Evolutionary conservation across 2,329 filamentous ascomycete genomes (phyloP).

Genomic region (Fusarium beomiforme): DNA sequence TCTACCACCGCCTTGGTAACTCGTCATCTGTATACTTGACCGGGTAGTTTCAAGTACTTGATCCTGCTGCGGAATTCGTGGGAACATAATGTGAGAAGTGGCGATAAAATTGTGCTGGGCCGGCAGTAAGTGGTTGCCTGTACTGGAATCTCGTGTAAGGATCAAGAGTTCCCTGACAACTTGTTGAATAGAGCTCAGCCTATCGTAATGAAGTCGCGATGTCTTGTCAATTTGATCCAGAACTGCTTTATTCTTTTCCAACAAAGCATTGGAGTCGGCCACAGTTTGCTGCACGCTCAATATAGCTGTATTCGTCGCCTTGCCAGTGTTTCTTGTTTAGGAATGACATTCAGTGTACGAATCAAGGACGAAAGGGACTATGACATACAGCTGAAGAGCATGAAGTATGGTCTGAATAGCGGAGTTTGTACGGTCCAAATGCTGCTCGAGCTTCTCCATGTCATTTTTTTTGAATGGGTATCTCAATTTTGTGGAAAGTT

Average conservation of each 20-base stretch:
- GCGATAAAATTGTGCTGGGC: fast-evolving
- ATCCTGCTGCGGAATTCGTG: fast-evolving
- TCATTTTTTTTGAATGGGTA: neutral
- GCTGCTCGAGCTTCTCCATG: fast-evolving
- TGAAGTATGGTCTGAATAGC: neutral
- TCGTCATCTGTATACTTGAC: fast-evolving
- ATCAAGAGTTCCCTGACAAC: fast-evolving
- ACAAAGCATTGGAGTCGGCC: fast-evolving
- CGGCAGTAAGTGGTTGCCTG: fast-evolving
- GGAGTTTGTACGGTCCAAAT: neutral
- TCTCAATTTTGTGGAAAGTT: fast-evolving
- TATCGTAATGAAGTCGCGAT: neutral
- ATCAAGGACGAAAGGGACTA: neutral
- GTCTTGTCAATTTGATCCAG: fast-evolving
- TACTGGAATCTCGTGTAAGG: fast-evolving
- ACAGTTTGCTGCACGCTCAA: fast-evolving
- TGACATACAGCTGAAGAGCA: fast-evolving
- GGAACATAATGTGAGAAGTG: fast-evolving
- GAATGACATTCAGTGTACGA: fast-evolving
- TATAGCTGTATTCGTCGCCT: fast-evolving
- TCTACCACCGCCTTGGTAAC: neutral
- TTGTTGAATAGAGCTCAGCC: fast-evolving
- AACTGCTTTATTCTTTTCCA: neutral
- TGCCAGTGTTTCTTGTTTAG: fast-evolving
- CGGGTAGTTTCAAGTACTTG: fast-evolving